These are phyloP conservation scores for Asclepias syriaca DNA, from an alignment of 257 asterid genomes.

Conservation along the genomic window DNA sequence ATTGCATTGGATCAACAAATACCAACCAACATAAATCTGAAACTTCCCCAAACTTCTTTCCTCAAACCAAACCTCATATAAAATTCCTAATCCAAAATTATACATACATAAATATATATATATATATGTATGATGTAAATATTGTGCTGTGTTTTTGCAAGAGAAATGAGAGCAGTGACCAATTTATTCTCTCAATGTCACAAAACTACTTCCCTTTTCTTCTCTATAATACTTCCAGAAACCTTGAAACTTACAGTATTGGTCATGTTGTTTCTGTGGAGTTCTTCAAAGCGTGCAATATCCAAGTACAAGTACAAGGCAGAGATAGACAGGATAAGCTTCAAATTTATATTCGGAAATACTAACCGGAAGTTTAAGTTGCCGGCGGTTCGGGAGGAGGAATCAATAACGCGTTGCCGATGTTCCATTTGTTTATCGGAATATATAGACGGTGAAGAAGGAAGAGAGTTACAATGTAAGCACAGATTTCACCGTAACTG, in stretches of 20 bases:
- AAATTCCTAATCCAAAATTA: background rate
- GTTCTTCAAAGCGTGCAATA: constrained; percentile 9
- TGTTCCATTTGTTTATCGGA: constrained; percentile 50
- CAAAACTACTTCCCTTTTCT: constrained; percentile 17
- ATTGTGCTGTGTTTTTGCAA: too few species aligned
- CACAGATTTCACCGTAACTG: constrained; percentile 43
- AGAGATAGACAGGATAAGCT: constrained; percentile 34
- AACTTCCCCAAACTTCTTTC: background rate
- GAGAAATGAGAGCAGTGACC: constrained; percentile 31
- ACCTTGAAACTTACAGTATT: constrained; percentile 28
- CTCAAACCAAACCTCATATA: background rate
- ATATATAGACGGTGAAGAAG: constrained; percentile 35
- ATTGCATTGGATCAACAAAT: constrained; percentile 3
- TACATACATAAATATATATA: too few species aligned
- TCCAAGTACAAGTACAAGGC: constrained; percentile 26
- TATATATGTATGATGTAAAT: too few species aligned
- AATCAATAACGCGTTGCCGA: constrained; percentile 4
- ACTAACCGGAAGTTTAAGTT: too few species aligned
- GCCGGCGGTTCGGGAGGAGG: background rate
- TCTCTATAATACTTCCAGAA: constrained; percentile 34
- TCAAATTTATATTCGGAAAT: constrained; percentile 23
- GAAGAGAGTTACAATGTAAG: constrained; percentile 33
- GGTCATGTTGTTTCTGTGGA: constrained; percentile 18
- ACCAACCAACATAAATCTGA: background rate
- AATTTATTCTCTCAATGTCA: constrained; percentile 23